Evolutionary conservation across 805 yeast genomes (phyloP), one percentile per base, ranked within the genome.

Genomic region (Candida ipomoeae): DNA sequence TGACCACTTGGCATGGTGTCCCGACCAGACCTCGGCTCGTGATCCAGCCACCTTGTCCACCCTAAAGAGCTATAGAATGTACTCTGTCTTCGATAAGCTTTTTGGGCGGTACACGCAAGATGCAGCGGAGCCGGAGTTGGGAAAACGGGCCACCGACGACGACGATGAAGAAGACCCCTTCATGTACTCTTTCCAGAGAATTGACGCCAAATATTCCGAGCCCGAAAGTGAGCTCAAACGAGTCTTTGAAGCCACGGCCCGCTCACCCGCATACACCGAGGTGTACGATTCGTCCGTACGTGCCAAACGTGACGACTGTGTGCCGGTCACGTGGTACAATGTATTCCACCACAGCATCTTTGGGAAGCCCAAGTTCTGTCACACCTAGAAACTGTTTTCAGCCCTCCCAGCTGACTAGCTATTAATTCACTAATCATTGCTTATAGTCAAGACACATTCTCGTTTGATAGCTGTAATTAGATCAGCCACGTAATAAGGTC

Each of bases 251-350:
- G 45, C 21, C n/a, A 14, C 45, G 4, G 29, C 45, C 8, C 43
- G 43, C 21, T 40, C 43, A 10, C 43, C 43, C 3, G 43, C n/a
- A 15, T 40, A 40, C 13, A 38, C 41, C 17, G 31, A 38, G 7
- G 41, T 38, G 41, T 38, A 38, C 21, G 26, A 20, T 23, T 20
- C 40, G 5, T 13, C 40, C 6, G n/a, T 18, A 8, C 15, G 44
- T 3, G 46, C 23, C 20, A 35, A 40, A 13, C 48, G 48, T 14
- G 59, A 58, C 18, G 67, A 67, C 26, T 80, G 83, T 62, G 76
- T 70, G 26, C 73, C 73, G 3, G 71, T 80, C 10, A 79, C 82
- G 0, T 79, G 83, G 83, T 72, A 61, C 54, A 78, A 74, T 49
- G 71, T 79, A 0, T 74, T 80, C 53, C 80, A 72, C 53, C 77